These are phyloP conservation scores for Citrullus amarus DNA, from an alignment of 306 rosid genomes.

Conservation along the genomic window DNA sequence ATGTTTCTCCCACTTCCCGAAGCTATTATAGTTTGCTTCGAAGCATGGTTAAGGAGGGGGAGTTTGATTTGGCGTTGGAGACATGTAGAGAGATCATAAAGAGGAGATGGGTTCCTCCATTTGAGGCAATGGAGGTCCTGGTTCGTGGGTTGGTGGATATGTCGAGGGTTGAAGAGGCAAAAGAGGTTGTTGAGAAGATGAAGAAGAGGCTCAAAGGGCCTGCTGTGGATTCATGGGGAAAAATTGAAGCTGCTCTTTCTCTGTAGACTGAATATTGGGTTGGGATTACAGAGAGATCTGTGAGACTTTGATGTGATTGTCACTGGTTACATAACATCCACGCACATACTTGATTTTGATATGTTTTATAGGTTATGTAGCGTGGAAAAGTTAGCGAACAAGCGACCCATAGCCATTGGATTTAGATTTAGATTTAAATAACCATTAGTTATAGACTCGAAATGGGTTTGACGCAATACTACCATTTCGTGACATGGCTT, in stretches of 20 bases:
- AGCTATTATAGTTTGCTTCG: slow-evolving; percentile 7
- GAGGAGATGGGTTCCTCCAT: slow-evolving; percentile 21
- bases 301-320: not conserved
- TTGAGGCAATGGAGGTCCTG: slow-evolving; percentile 9
- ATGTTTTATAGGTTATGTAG: not conserved
- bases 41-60: slow-evolving; percentile 15
- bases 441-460: not conserved
- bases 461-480: not conserved
- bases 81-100: not conserved
- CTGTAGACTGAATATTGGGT: not conserved
- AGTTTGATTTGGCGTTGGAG: slow-evolving; percentile 13
- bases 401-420: not conserved
- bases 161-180: slow-evolving; percentile 16
- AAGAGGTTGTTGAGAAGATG: slow-evolving; percentile 14
- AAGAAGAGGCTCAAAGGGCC: slow-evolving; percentile 14
- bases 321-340: not conserved
- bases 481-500: not conserved
- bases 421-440: not conserved
- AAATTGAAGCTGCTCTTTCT: slow-evolving; percentile 15
- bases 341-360: not conserved
- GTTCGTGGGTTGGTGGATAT: slow-evolving; percentile 9
- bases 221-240: slow-evolving; percentile 13
- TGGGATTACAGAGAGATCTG: not conserved
- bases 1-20: slow-evolving; percentile 1
- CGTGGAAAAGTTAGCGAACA: not conserved